phyloP scores from a whole-genome alignment of 2,329 filamentous ascomycete genomes.

The Pseudocercospora cruenta region DNA sequence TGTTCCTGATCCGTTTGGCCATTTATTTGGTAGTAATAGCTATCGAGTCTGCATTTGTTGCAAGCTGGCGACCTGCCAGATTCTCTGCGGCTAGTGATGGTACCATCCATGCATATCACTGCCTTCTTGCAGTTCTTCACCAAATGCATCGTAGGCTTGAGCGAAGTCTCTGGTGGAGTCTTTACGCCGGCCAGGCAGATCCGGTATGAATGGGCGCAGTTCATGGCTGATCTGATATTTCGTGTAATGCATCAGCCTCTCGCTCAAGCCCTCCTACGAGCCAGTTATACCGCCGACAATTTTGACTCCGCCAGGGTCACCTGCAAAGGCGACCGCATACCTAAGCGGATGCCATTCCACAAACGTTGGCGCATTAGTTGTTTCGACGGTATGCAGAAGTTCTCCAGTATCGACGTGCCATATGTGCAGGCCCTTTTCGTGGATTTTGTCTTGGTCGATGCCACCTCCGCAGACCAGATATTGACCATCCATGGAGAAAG shows the following conservation, averaged over 20 bases:
- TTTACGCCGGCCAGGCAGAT: background rate
- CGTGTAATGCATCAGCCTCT: background rate
- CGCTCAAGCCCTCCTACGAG: background rate
- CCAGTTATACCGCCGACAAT: slow-evolving; percentile 59
- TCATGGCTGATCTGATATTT: background rate
- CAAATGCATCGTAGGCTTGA: background rate
- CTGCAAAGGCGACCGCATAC: slow-evolving; percentile 73
- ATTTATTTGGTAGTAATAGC: background rate
- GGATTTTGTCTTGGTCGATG: slow-evolving; percentile 52
- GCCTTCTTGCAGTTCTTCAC: background rate
- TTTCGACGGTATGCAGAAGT: slow-evolving; percentile 71
- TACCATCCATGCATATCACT: background rate
- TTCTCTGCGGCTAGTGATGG: background rate
- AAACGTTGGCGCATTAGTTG: slow-evolving; percentile 64
- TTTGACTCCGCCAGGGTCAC: slow-evolving; percentile 68
- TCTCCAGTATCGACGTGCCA: slow-evolving; percentile 76
- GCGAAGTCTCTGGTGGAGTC: background rate
- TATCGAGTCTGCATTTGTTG: background rate
- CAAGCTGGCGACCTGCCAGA: background rate
- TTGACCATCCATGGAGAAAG: slow-evolving; percentile 77
- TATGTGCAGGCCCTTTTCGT: slow-evolving; percentile 70
- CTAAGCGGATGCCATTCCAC: slow-evolving; percentile 77
- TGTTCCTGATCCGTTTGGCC: background rate
- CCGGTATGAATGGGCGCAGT: background rate
- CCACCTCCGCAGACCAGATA: slow-evolving; percentile 71